These are phyloP conservation scores for Castanea mollissima DNA, from an alignment of 306 rosid genomes.

Conservation along the genomic window DNA sequence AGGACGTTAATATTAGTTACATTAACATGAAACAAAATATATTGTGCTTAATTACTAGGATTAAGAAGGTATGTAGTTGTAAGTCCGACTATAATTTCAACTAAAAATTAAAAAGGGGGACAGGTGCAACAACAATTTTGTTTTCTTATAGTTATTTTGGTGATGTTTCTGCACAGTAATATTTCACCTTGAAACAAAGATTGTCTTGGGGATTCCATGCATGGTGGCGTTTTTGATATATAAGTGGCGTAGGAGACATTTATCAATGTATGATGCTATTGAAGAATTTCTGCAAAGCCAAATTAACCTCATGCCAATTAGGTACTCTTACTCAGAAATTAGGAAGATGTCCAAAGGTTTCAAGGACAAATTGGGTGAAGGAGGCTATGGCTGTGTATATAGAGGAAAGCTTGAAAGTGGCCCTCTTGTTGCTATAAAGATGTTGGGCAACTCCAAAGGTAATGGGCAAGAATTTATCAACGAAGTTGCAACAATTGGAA, in stretches of 20 bases:
- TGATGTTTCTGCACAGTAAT: not conserved
- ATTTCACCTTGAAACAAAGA: not conserved
- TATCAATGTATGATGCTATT: constrained; percentile 8
- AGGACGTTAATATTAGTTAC: too few species aligned
- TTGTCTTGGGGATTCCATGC: not conserved
- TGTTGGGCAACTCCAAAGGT: too few species aligned
- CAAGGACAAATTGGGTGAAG: not conserved
- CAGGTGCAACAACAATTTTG: too few species aligned
- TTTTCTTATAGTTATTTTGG: not conserved
- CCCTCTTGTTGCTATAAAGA: too few species aligned
- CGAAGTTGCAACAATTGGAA: too few species aligned
- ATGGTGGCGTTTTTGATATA: not conserved
- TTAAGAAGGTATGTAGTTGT: too few species aligned
- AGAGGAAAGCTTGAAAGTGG: constrained; percentile 7
- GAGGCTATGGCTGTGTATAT: not conserved
- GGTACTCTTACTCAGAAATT: too few species aligned
- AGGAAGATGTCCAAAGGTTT: too few species aligned
- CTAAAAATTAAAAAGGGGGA: not conserved
- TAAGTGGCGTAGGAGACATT: constrained; percentile 32
- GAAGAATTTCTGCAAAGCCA: not conserved
- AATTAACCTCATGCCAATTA: too few species aligned
- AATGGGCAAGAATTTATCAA: too few species aligned
- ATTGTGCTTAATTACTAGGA: too few species aligned
- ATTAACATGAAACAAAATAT: too few species aligned
- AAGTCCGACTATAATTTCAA: not conserved